Conservation (phyloP, 768 basidiomycete genomes). For the Leucocoprinus sp. region DNA sequence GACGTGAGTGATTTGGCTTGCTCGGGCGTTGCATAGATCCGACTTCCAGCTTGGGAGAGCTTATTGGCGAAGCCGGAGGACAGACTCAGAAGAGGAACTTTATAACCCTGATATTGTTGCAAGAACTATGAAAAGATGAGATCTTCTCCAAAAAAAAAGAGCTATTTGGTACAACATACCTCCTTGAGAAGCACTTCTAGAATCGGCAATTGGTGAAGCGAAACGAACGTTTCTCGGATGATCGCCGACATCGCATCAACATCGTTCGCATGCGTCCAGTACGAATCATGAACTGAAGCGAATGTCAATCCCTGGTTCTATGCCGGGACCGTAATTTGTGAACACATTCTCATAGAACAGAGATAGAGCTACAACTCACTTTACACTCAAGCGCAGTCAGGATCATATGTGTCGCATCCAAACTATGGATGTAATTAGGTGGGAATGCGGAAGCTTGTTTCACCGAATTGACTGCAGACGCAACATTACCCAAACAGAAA, state of each 20-base stretch:
- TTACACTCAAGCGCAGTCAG: constrained; percentile 86
- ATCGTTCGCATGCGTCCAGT: constrained; percentile 91
- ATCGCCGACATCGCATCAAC: constrained; percentile 84
- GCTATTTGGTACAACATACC: constrained; percentile 39
- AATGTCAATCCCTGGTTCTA: constrained; percentile 74
- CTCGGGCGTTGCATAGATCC: constrained; percentile 32
- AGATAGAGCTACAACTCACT: constrained; percentile 33
- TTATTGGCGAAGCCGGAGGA: constrained; percentile 25
- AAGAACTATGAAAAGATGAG: constrained; percentile 42
- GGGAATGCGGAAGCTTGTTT: constrained; percentile 98
- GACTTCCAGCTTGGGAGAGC: constrained; percentile 36
- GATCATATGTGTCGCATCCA: constrained; percentile 99
- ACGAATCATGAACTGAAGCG: constrained; percentile 97
- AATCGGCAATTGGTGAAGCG: constrained; percentile 83
- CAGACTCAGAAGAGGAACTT: constrained; percentile 50
- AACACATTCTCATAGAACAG: background rate
- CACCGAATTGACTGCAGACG: constrained; percentile 51
- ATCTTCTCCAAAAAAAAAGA: background rate
- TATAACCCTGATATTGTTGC: constrained; percentile 68
- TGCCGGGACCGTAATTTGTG: constrained; percentile 5
- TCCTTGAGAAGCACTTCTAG: constrained; percentile 65
- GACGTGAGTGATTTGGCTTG: constrained; percentile 26
- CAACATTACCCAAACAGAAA: constrained; percentile 7
- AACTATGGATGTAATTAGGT: constrained; percentile 95
- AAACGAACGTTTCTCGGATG: constrained; percentile 91